Conservation (phyloP, 2,329 filamentous ascomycete genomes). For the Passalora sequoiae region DNA sequence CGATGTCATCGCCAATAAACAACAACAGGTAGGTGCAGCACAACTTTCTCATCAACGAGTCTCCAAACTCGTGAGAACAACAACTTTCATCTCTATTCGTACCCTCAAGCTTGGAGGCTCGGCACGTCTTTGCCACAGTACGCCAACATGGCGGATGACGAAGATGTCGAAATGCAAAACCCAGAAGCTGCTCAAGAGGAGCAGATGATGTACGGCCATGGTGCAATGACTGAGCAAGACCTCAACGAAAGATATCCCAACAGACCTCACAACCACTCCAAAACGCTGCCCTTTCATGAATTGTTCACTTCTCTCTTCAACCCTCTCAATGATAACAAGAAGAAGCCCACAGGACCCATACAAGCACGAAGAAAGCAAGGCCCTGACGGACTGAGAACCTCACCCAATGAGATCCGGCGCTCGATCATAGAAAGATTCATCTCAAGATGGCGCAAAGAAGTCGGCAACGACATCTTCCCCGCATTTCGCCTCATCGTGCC, state of each 20-base stretch:
- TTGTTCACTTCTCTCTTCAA: conserved; percentile 77
- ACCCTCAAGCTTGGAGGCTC: no score
- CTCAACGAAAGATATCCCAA: conserved; percentile 64
- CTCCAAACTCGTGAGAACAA: no score
- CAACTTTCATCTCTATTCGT: no score
- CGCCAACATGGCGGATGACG: conserved; percentile 28
- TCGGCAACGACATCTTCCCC: conserved; percentile 89
- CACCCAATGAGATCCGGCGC: conserved; percentile 71
- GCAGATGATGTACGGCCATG: conserved; percentile 46
- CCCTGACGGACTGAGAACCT: conserved; percentile 42
- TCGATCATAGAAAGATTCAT: conserved; percentile 85
- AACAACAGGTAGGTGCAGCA: background rate
- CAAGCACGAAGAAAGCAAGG: conserved; percentile 55
- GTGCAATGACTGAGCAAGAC: conserved; percentile 41
- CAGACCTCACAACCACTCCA: conserved; percentile 72
- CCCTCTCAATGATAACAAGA: conserved; percentile 71
- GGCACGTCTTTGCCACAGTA: no score
- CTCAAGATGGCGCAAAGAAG: conserved; percentile 75
- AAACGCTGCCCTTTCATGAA: conserved; percentile 76
- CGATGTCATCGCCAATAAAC: background rate
- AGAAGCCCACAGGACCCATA: conserved; percentile 56
- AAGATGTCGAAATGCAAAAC: conserved; percentile 36
- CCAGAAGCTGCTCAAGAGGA: conserved; percentile 44
- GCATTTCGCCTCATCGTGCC: conserved; percentile 86
- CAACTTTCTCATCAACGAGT: background rate